A percentile compares a stretch with the other conserved stretches of the same genome.
Evolutionary conservation across 176 grass and related monocot species (phyloP).

Genomic region (Avena eriantha): DNA sequence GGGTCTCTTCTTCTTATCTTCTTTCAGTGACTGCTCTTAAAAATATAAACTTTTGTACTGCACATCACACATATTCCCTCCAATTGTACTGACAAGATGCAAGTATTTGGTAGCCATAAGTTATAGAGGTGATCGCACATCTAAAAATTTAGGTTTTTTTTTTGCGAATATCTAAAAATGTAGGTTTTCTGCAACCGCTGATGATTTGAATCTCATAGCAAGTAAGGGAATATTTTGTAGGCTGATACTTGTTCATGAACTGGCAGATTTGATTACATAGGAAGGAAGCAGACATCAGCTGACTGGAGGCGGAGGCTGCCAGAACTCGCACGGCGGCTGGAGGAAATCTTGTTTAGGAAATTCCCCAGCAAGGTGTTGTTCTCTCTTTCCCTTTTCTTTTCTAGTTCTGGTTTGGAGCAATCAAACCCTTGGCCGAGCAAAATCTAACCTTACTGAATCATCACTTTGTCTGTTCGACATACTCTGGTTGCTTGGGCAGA

Average conservation of each 20-base stretch:
- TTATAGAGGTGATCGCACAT: neutral
- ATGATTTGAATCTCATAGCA: conserved; percentile 3
- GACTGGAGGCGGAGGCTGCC: conserved; percentile 53
- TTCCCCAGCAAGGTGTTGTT: conserved; percentile 59
- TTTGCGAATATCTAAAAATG: neutral
- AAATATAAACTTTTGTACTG: neutral
- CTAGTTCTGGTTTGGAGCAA: conserved; percentile 31
- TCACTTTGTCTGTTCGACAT: conserved; percentile 3
- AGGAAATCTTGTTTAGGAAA: conserved; percentile 68
- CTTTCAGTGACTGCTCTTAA: neutral
- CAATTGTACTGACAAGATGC: too few species aligned
- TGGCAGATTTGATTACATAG: conserved; percentile 46
- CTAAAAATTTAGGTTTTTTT: neutral
- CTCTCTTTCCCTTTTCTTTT: conserved; percentile 25
- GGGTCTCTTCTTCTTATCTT: conserved; percentile 24
- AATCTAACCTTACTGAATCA: conserved; percentile 33
- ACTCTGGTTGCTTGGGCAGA: conserved; percentile 60
- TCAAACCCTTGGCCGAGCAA: neutral
- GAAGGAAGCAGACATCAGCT: conserved; percentile 41
- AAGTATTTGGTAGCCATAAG: neutral
- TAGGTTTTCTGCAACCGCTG: neutral
- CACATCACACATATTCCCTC: neutral
- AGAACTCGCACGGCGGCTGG: conserved; percentile 49
- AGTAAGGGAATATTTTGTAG: conserved; percentile 12
- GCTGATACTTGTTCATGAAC: conserved; percentile 20